Evolutionary conservation across 805 yeast species (phyloP).

Genomic region (Scheffersomyces stipitis): DNA sequence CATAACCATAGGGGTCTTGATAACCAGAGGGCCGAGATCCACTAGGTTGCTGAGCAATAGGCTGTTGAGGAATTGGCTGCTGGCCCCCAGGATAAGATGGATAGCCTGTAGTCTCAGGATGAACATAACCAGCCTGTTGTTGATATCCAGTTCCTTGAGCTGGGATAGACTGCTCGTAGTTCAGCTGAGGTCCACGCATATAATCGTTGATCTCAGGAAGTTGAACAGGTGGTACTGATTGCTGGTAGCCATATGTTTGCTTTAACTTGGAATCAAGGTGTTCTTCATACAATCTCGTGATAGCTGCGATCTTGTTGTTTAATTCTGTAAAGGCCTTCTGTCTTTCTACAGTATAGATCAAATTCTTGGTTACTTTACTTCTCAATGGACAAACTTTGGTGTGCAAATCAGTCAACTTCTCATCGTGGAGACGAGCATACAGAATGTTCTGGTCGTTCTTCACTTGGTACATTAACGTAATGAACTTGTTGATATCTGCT

Average conservation of each 20-base stretch:
- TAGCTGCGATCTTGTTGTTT: constrained; percentile 76
- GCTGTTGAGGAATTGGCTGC: no score
- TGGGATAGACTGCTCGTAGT: not conserved
- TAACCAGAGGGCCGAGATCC: no score
- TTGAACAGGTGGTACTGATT: constrained; percentile 1
- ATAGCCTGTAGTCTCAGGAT: not conserved
- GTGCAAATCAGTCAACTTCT: constrained; percentile 56
- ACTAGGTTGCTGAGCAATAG: no score
- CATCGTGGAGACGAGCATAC: constrained; percentile 41
- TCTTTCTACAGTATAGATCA: constrained; percentile 56
- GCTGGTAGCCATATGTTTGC: constrained; percentile 36
- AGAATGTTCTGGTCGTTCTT: constrained; percentile 46
- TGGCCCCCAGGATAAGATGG: not conserved
- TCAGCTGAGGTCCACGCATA: no score
- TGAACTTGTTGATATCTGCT: constrained; percentile 64
- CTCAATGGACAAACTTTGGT: constrained; percentile 58
- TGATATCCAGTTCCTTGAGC: not conserved
- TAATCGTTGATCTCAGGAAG: not conserved
- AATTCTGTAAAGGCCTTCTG: constrained; percentile 68
- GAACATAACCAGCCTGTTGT: not conserved
- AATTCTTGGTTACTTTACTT: constrained; percentile 65
- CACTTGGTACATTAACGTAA: constrained; percentile 59
- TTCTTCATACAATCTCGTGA: constrained; percentile 73
- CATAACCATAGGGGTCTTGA: not conserved
- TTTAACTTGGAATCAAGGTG: constrained; percentile 56